Evolutionary conservation across 768 basidiomycete species (phyloP).

Genomic region (Leccinum aurantiacum): DNA sequence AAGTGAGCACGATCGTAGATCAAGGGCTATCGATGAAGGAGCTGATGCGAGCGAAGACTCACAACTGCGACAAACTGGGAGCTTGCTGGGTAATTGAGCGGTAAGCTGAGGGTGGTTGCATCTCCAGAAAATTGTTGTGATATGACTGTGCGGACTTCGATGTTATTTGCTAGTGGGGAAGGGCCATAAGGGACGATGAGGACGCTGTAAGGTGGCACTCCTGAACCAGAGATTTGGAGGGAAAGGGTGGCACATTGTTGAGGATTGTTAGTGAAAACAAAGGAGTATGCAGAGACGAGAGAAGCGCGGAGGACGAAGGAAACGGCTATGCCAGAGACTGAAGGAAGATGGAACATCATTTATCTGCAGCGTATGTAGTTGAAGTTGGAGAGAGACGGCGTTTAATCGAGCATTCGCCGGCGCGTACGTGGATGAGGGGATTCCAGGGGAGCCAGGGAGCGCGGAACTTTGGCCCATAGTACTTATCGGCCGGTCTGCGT

Average conservation of each 20-base stretch:
- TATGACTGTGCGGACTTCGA: not conserved
- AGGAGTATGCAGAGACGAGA: not conserved
- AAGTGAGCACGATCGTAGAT: not conserved
- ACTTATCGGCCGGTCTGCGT: not conserved
- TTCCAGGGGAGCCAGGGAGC: not conserved
- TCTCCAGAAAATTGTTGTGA: not conserved
- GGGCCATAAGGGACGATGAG: not conserved
- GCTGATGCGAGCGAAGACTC: not conserved
- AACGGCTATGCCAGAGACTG: not conserved
- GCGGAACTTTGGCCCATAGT: not conserved
- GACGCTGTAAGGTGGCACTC: not conserved
- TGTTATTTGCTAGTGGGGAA: not conserved
- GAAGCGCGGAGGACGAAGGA: not conserved
- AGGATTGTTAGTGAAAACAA: not conserved
- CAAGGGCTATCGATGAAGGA: not conserved
- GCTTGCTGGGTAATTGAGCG: not conserved
- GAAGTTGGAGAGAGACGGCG: not conserved
- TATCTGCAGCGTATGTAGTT: not conserved
- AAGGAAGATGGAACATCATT: not conserved
- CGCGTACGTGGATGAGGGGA: not conserved
- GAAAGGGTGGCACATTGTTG: not conserved
- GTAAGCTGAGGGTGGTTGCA: not conserved
- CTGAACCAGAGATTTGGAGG: not conserved
- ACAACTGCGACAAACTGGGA: not conserved
- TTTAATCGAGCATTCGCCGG: not conserved